Base-by-base conservation (phyloP, 2,329 filamentous ascomycete species). In the Aureobasidium sp. region DNA sequence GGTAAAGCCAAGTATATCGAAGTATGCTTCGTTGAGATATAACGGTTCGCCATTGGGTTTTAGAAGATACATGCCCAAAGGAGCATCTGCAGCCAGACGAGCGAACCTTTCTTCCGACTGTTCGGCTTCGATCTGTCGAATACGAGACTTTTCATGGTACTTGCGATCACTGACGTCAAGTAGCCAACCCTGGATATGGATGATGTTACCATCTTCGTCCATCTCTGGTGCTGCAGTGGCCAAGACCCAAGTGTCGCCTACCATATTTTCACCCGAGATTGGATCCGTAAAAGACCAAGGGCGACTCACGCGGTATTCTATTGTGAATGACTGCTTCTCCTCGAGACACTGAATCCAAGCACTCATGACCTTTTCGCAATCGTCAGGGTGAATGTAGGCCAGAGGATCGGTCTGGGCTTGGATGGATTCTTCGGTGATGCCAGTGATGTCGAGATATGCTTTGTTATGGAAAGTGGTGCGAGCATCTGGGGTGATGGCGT, bases 401-500 rank as follows among this genome's bases (percentile, higher is more conserved):
- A 18, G n/a, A 1, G 62, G 65, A n/a, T 65, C 47, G 11, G 43
- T 63, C 16, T 55, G 43, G 3, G 62, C 47, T 18, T 66, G 56
- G 13, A 63, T 63, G 8, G 62, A 60, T n/a, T 71, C 69, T 42
- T 68, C 58, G 15, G 71, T 69, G 18, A 70, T 67, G 2, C 69
- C 71, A 4, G 79, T 74, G 53, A 80, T 73, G 1, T 78, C 75
- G 36, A 73, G 75, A 72, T 79, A 83, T 5, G 75, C 73, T 59
- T 81, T 73, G 53, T 83, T 83, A 10, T 77, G 71, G 67, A 81
- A 81, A 0, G 77, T 72, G 13, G 78, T 77, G 15, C 67, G 69
- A 2, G 80, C 78, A 25, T 72, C 63, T 10, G 73, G 65, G 25
- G 76, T 73, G 33, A 79, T 72, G 45, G 76, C 76, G 60, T 77